These are phyloP conservation scores for Sarocladium brachiariae DNA, from an alignment of 2,329 filamentous ascomycete genomes.

Conservation along the genomic window DNA sequence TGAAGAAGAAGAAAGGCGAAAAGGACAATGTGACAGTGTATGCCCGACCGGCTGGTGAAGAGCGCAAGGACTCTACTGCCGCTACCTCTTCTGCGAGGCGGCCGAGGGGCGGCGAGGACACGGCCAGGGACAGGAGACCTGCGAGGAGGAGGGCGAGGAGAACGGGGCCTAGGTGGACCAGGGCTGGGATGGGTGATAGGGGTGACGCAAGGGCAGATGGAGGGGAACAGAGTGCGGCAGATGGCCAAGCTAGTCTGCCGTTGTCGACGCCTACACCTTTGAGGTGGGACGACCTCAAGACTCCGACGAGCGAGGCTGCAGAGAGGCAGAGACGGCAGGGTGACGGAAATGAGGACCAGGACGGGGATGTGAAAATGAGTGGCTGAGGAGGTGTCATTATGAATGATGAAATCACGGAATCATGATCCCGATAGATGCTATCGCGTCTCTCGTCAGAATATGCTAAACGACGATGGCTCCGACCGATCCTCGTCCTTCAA, in stretches of 20 bases:
- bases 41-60: constrained; percentile 22
- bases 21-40: constrained; percentile 58
- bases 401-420: no score
- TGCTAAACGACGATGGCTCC: no score
- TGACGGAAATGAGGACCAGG: constrained; percentile 11
- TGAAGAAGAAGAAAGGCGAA: constrained; percentile 60
- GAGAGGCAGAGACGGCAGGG: constrained; percentile 10
- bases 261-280: constrained; percentile 12
- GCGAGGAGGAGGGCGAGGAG: constrained; percentile 29
- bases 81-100: neutral
- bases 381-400: no score
- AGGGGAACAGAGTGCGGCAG: constrained; percentile 2
- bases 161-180: neutral
- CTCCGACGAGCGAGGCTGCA: neutral
- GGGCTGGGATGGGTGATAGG: neutral
- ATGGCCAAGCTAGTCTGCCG: neutral
- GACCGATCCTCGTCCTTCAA: no score
- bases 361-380: constrained; percentile 12
- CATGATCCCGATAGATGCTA: no score
- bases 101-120: constrained; percentile 20
- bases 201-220: constrained; percentile 11
- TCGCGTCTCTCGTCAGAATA: no score
- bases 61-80: neutral
- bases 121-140: constrained; percentile 32
- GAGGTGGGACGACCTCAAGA: constrained; percentile 10